phyloP scores from a whole-genome alignment of 2,329 filamentous ascomycete species.

The Fusarium sp. region DNA sequence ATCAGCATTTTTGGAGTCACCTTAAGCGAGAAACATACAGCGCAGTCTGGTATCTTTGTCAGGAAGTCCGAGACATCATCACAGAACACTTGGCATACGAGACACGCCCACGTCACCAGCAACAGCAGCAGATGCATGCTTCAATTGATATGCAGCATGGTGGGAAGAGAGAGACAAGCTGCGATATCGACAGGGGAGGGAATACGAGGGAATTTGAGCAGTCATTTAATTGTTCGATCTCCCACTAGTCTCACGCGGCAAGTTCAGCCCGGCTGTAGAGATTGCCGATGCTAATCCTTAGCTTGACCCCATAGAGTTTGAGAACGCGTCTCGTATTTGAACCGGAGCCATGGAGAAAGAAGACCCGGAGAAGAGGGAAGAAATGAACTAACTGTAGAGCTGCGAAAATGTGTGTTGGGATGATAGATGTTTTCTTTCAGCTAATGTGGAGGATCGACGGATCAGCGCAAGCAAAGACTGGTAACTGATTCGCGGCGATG shows the following conservation, averaged over 20 bases:
- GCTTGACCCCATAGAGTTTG: neutral
- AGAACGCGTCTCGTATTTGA: neutral
- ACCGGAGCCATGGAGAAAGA: neutral
- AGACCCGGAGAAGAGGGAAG: neutral
- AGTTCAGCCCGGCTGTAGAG: neutral
- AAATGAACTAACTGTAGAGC: rapidly evolving
- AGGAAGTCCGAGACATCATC: neutral
- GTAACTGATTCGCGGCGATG: neutral
- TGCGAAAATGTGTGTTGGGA: rapidly evolving
- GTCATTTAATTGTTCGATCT: neutral
- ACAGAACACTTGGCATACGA: neutral
- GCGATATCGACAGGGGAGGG: neutral
- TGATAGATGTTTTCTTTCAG: neutral
- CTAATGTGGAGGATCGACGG: neutral
- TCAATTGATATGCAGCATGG: neutral
- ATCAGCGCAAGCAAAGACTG: neutral
- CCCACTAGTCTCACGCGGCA: neutral
- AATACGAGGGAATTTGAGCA: neutral
- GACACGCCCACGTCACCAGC: conserved; percentile 10
- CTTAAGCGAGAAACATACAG: neutral
- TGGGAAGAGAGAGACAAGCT: neutral
- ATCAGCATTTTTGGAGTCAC: neutral
- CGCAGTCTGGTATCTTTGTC: conserved; percentile 3
- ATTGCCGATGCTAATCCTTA: neutral
- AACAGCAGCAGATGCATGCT: conserved; percentile 3